A percentile compares a stretch with the other conserved stretches of the same genome.
These are phyloP conservation scores for Peribolospora kevripleyi DNA, from an alignment of 768 basidiomycete species.

Conservation along the genomic window DNA sequence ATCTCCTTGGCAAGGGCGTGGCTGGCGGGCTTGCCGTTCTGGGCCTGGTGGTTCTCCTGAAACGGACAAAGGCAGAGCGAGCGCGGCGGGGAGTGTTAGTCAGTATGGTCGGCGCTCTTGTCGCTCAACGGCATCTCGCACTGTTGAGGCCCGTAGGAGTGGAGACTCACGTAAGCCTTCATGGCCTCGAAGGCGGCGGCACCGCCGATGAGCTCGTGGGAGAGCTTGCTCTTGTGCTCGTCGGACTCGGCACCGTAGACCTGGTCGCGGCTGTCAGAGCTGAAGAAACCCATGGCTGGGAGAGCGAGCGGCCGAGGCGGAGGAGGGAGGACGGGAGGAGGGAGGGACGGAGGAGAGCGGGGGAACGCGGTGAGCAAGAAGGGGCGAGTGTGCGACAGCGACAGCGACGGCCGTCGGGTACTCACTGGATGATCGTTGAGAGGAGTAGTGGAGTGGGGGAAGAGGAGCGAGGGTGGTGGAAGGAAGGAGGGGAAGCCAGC, in stretches of 20 bases:
- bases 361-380: too few relatives aligned
- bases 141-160: background rate
- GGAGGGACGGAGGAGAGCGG: background rate
- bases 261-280: background rate
- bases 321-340: background rate
- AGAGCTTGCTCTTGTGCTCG: background rate
- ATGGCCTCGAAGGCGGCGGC: slow-evolving; percentile 4
- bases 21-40: background rate
- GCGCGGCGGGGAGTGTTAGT: background rate
- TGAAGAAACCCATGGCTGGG: background rate
- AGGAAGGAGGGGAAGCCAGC: too few relatives aligned
- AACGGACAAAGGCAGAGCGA: background rate
- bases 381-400: too few relatives aligned
- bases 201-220: slow-evolving; percentile 1
- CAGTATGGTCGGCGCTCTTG: slow-evolving; percentile 1
- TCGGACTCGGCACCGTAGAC: slow-evolving; percentile 4
- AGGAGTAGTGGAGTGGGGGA: too few relatives aligned
- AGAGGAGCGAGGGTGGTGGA: too few relatives aligned
- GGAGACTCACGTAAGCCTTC: background rate
- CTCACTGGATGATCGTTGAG: too few relatives aligned
- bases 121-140: slow-evolving; percentile 7
- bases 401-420: too few relatives aligned
- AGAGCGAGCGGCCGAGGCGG: background rate
- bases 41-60: background rate
- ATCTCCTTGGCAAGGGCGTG: background rate